A percentile compares a stretch with the other conserved stretches of the same genome.
Conservation (phyloP, 2,329 filamentous ascomycete species). For the Ophiostoma australiae region DNA sequence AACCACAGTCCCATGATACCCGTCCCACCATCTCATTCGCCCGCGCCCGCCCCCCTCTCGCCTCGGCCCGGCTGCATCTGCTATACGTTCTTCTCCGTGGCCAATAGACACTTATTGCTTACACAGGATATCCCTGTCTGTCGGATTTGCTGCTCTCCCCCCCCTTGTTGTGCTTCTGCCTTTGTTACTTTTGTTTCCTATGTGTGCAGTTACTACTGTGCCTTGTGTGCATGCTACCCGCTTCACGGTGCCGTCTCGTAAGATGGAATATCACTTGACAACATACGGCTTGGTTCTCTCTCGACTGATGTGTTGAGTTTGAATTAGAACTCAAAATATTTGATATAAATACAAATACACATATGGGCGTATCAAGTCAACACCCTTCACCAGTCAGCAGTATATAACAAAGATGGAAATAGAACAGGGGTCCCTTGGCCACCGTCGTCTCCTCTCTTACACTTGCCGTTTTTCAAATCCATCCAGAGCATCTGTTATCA, state of each 20-base stretch:
- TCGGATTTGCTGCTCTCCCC: neutral
- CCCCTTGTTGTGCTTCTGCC: neutral
- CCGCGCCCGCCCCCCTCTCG: neutral
- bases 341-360: too few relatives aligned
- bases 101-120: neutral
- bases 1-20: neutral
- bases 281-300: neutral
- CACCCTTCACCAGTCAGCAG: too few relatives aligned
- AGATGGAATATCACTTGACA: neutral
- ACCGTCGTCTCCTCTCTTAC: neutral
- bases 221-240: neutral
- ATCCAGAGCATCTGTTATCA: neutral
- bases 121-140: neutral
- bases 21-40: neutral
- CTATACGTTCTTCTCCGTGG: neutral
- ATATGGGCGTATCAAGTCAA: too few relatives aligned
- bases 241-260: neutral
- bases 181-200: neutral
- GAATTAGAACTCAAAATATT: neutral
- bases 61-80: constrained; percentile 6
- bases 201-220: neutral
- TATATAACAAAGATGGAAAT: neutral
- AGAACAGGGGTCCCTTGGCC: neutral
- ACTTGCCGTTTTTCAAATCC: neutral
- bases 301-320: neutral